Base-by-base conservation (phyloP, 768 basidiomycete genomes). In the Mycena indigotica region DNA sequence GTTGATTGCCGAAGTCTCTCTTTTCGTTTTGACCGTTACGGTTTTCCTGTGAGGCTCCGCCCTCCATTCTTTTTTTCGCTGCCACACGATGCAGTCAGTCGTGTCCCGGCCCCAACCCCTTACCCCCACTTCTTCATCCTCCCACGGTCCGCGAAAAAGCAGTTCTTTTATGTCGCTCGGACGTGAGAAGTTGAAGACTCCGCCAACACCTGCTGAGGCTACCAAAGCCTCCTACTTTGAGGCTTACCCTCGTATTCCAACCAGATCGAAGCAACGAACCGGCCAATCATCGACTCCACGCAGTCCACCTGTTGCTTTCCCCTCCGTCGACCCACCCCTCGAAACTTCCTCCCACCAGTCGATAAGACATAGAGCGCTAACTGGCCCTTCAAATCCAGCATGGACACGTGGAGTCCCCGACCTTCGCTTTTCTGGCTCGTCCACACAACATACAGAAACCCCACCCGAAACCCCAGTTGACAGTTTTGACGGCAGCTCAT, bases 381-480 rank as follows among this genome's bases (percentile, higher is more conserved):
- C 85, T 12, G 84, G 85, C 6, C 85, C 84, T 25, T 85, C 85
- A 12, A 12, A 15, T 16, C 8, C 21, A 5, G 25, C 46, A 5
- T 48, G 46, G 46, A 25, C 46, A 12, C 46, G 21, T 48, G 12
- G 24, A 13, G 74, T 81, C 62, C 80, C 85, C 45, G 74, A 82
- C 65, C 73, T 84, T 55, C 80, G 84, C 59, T 81, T 84, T 69
- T 91, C 89, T 48, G 84, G 83, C 50, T 84, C 87, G 2, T 89
- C 88, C 0, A 85, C 85, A 28, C 79, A 84, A 48, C 80, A 85
- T n/a, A 78, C 82, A 4, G 89, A 87, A 65, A 87, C 87, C 1
- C 84, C 87, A 44, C 90, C 88, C 28, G 84, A 83, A 60, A 91
- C 89, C 0, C 90, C 89, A 2, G 71, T 77, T 25, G 85, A 87